Conservation (phyloP, 371 early-diverging fungal species). For the Dentiscutata heterogama region DNA sequence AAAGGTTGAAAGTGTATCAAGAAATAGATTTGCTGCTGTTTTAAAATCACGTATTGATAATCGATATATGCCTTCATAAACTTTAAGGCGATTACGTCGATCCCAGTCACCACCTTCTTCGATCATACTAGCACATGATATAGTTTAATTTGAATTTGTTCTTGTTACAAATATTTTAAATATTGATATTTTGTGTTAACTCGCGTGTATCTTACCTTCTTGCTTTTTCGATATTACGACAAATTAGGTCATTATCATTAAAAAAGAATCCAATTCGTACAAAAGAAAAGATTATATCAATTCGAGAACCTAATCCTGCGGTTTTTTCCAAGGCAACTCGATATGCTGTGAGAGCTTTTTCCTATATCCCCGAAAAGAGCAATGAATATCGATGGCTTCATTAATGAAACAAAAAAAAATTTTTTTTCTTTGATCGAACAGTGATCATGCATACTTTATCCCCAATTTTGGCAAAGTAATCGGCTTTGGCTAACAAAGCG, state of each 20-base stretch:
- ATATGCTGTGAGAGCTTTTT: constrained; percentile 87
- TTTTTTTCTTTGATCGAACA: background rate
- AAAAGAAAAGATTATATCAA: constrained; percentile 92
- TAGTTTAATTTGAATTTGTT: background rate
- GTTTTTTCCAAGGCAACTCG: constrained; percentile 85
- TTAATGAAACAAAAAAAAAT: too few relatives aligned
- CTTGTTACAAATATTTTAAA: background rate
- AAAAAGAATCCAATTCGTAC: constrained; percentile 97
- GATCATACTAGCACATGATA: constrained; percentile 69
- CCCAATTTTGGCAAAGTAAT: constrained; percentile 93
- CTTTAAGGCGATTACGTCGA: constrained; percentile 98
- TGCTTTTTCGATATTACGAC: constrained; percentile 83
- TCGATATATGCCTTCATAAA: constrained; percentile 95
- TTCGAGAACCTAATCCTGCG: constrained; percentile 90
- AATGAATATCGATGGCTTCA: background rate
- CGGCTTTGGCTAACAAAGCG: constrained; percentile 91
- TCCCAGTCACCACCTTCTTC: constrained; percentile 99
- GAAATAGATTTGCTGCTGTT: constrained; percentile 88
- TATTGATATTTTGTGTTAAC: constrained; percentile 35
- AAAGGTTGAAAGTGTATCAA: constrained; percentile 98
- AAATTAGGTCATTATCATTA: constrained; percentile 81
- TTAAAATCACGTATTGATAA: constrained; percentile 97
- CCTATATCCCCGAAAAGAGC: constrained; percentile 59
- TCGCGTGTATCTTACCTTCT: constrained; percentile 59
- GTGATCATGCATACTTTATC: constrained; percentile 77